Percentiles rank a stretch among this genome's conserved stretches.
Conservation (phyloP, 2,329 filamentous ascomycete genomes). For the Cyphellophora europaea region DNA sequence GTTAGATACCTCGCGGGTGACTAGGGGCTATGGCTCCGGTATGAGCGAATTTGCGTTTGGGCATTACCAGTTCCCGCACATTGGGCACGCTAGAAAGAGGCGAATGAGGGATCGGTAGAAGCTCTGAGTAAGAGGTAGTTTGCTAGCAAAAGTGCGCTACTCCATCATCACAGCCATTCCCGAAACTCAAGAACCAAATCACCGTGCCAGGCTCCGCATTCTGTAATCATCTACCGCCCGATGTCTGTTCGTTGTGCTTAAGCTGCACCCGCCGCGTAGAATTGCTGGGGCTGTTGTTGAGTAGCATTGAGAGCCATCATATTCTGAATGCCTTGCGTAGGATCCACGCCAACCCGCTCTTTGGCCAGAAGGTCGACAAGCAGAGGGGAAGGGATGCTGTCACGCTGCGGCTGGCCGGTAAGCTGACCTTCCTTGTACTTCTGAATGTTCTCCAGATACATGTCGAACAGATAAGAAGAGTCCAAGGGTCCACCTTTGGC, state of each 20-base stretch:
- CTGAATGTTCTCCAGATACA: conserved; percentile 82
- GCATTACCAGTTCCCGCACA: too few species aligned
- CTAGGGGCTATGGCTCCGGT: conserved; percentile 8
- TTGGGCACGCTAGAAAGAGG: too few species aligned
- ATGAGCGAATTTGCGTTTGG: too few species aligned
- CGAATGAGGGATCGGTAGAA: too few species aligned
- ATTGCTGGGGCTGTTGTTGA: conserved; percentile 8
- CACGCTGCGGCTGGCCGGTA: conserved; percentile 60
- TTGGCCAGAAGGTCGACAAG: conserved; percentile 86
- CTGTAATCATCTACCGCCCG: too few species aligned
- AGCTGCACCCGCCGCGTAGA: conserved; percentile 18
- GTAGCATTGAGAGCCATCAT: conserved; percentile 17
- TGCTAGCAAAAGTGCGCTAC: too few species aligned
- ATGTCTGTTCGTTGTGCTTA: too few species aligned
- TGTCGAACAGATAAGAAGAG: conserved; percentile 91
- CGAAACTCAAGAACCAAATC: too few species aligned
- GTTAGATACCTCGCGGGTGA: conserved; percentile 9
- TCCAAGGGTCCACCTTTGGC: conserved; percentile 96
- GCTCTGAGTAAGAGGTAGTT: too few species aligned
- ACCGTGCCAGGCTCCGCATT: too few species aligned
- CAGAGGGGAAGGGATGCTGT: conserved; percentile 78
- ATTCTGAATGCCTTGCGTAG: conserved; percentile 47
- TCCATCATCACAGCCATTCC: too few species aligned
- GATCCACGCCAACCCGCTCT: conserved; percentile 86
- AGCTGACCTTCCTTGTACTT: conserved; percentile 79